Percentiles rank a stretch among this genome's conserved stretches.
phyloP scores from a whole-genome alignment of 768 basidiomycete genomes.

The Mycena pura region DNA sequence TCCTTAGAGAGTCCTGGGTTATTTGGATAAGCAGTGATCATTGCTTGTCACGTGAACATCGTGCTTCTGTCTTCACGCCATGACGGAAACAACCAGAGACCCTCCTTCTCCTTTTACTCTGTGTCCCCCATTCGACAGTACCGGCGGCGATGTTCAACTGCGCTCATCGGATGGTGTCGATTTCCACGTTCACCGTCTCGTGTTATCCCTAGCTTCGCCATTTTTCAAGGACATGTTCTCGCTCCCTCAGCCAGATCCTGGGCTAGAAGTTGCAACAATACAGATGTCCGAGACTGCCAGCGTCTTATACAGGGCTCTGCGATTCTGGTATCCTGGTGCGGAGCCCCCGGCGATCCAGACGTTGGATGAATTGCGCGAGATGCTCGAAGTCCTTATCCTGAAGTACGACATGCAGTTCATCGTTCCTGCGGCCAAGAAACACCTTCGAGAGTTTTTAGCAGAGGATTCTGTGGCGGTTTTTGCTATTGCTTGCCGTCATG shows the following conservation, averaged over 20 bases:
- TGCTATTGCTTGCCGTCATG: background rate
- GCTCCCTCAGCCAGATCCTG: background rate
- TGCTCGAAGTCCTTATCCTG: background rate
- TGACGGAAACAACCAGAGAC: background rate
- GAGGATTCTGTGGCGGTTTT: conserved; percentile 5
- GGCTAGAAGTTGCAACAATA: background rate
- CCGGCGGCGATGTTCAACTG: background rate
- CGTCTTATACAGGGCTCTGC: background rate
- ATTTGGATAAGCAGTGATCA: no score
- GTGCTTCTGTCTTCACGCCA: no score
- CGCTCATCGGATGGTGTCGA: conserved; percentile 9
- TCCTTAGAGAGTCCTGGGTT: no score
- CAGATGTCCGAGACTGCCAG: background rate
- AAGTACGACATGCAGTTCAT: conserved; percentile 10
- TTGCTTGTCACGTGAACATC: no score
- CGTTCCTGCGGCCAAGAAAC: background rate
- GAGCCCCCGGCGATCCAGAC: background rate
- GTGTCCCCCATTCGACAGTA: background rate
- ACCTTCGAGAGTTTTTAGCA: background rate
- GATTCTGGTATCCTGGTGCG: conserved; percentile 13
- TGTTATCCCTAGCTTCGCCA: conserved; percentile 2
- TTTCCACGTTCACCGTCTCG: conserved; percentile 12
- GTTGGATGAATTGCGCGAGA: conserved; percentile 1
- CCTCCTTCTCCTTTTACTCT: background rate
- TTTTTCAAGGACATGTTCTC: conserved; percentile 12